These are phyloP conservation scores for Picochlorum costavermella DNA, from an alignment of 139 green algal species.

Conservation along the genomic window DNA sequence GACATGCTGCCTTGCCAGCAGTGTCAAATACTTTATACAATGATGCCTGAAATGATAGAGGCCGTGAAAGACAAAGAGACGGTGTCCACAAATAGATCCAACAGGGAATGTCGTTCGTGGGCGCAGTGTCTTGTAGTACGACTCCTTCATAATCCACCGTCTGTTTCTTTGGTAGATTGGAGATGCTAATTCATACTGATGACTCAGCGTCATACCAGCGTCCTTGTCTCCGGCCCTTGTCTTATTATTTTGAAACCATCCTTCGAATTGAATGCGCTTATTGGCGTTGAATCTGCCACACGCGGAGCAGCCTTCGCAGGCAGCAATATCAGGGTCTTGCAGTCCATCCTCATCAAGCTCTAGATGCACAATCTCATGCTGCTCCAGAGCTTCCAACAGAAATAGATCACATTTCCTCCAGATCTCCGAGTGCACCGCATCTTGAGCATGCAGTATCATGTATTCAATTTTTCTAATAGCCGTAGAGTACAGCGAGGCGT, in stretches of 20 bases:
- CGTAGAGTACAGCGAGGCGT: constrained; percentile 11
- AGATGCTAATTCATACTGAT: too few relatives aligned
- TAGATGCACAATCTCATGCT: background rate
- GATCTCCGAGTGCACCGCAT: constrained; percentile 13
- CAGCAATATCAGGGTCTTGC: too few relatives aligned
- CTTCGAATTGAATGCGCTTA: too few relatives aligned
- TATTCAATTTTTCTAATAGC: constrained; percentile 10
- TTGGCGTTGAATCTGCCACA: too few relatives aligned
- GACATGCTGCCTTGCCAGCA: background rate
- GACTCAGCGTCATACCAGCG: too few relatives aligned
- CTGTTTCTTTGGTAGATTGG: too few relatives aligned
- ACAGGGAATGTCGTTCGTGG: background rate
- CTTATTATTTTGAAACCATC: too few relatives aligned
- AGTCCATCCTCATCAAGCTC: too few relatives aligned
- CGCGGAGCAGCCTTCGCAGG: too few relatives aligned
- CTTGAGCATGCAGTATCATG: constrained; percentile 6
- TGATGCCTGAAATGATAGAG: constrained; percentile 3
- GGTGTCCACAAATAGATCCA: background rate
- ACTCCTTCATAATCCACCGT: background rate
- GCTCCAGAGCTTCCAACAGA: constrained; percentile 22
- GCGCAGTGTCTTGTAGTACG: background rate
- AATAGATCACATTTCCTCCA: constrained; percentile 14
- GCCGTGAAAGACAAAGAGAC: background rate
- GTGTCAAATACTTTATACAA: background rate
- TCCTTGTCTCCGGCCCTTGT: too few relatives aligned